A percentile compares a stretch with the other conserved stretches of the same genome.
phyloP scores from a whole-genome alignment of 495 filamentous ascomycete genomes.

The Neurospora pannonica region DNA sequence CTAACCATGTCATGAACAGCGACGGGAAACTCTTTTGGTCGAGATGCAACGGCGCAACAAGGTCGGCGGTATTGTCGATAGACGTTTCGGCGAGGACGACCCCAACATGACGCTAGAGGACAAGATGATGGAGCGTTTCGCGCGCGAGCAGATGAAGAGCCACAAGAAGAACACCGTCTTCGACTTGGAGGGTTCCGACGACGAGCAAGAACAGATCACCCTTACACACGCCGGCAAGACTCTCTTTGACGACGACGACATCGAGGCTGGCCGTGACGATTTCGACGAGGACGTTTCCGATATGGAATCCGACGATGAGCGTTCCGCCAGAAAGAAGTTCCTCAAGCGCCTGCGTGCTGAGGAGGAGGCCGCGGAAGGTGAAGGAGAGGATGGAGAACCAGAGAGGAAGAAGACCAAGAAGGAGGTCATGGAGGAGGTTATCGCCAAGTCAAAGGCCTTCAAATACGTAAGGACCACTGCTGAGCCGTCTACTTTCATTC shows the following conservation, averaged over 20 bases:
- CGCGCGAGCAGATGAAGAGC: conserved; percentile 65
- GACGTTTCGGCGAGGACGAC: conserved; percentile 93
- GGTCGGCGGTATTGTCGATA: conserved; percentile 83
- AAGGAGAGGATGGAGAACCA: conserved; percentile 44
- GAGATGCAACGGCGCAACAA: conserved; percentile 85
- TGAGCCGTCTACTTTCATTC: background rate
- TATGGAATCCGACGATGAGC: conserved; percentile 42
- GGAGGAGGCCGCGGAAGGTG: conserved; percentile 31
- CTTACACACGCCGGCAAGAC: conserved; percentile 80
- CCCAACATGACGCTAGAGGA: conserved; percentile 90
- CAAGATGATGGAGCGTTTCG: conserved; percentile 81
- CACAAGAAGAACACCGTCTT: conserved; percentile 70
- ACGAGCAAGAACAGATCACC: conserved; percentile 43
- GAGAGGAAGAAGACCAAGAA: conserved; percentile 85
- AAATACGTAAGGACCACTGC: conserved; percentile 56
- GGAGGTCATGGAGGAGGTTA: conserved; percentile 95
- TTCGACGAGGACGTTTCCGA: conserved; percentile 56
- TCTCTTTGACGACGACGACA: conserved; percentile 45
- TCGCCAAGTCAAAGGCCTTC: conserved; percentile 90
- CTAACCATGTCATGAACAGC: conserved; percentile 30
- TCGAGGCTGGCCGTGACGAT: conserved; percentile 47
- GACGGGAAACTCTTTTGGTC: conserved; percentile 67
- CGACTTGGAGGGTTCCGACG: conserved; percentile 80
- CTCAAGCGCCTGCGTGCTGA: conserved; percentile 51
- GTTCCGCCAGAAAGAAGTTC: conserved; percentile 36